Base-by-base conservation (phyloP, 306 rosid genomes). In the Boehmeria nivea region DNA sequence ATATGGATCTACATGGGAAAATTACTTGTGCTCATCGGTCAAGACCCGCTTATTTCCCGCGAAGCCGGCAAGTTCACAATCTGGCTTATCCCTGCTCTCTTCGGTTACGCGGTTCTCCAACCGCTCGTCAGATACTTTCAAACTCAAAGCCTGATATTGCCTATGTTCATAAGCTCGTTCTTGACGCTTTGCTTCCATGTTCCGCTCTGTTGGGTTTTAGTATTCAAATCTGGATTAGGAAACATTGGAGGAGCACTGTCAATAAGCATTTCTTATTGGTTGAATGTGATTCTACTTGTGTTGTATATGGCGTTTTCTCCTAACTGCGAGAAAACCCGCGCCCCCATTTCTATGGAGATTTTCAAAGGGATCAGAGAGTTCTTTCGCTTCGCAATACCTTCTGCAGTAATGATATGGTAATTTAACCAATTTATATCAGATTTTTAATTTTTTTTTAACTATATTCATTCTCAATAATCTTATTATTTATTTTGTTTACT, bases 371-470 rank as follows among this genome's bases (percentile, higher is more conserved):
- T 80, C 34, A 43, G 77, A 59, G 82, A 80, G 44, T 85, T 85
- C 76, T 75, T 85, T 45, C 71, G 63, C 18, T 85, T 77, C 39
- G 88, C 81, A 13, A 25, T 89, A 43, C 97, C 94, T 69, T 86
- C 97, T 46, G 77, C 90, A 15, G 43, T 78, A 3, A 89, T 89
- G 97, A 43, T 67, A 62, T 89, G 97, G 97, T 89, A 20, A 28
- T 67, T 25, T n/a, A n/a, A n/a, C n/a, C 58, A 16, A n/a, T n/a
- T n/a, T n/a, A n/a, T n/a, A 28, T 28, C 34, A 8, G 8, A 28
- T 28, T 13, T 20, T 45, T 27, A 3, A 17, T 1, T 37, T 31
- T 9, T 4, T 18, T 8, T 49, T 18, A 18, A 9, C 24, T 8
- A n/a, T 19, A 5, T 43, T 22, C 19, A 12, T 46, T 18, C 22